Conservation (phyloP, 495 filamentous ascomycete genomes). For the Xylaria acuta region DNA sequence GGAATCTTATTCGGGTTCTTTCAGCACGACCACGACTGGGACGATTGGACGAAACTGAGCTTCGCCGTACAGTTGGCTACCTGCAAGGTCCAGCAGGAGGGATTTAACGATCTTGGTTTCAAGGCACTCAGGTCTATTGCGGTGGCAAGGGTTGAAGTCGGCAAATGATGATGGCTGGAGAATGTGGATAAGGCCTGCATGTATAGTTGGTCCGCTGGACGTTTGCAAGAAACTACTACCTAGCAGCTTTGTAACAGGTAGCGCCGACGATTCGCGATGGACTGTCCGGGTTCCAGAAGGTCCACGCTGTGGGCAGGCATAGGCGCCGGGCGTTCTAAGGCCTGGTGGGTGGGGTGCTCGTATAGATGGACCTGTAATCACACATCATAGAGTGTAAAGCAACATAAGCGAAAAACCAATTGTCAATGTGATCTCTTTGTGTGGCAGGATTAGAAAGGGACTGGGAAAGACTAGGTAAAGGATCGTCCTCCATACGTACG, state of each 20-base stretch:
- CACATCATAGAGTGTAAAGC: constrained; percentile 12
- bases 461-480: constrained; percentile 14
- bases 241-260: constrained; percentile 1
- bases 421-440: constrained; percentile 12
- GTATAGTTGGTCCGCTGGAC: constrained; percentile 33
- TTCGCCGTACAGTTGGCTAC: constrained; percentile 74
- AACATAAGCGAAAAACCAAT: constrained; percentile 2
- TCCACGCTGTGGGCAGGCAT: constrained; percentile 12
- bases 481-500: not conserved
- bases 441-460: constrained; percentile 12
- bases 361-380: constrained; percentile 27
- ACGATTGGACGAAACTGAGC: constrained; percentile 54
- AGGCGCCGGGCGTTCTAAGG: constrained; percentile 2
- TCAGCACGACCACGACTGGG: constrained; percentile 59
- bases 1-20: constrained; percentile 69
- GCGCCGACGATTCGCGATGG: constrained; percentile 10
- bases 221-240: constrained; percentile 24
- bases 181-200: constrained; percentile 20
- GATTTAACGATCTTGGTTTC: constrained; percentile 62
- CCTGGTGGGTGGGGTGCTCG: constrained; percentile 16
- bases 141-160: constrained; percentile 29
- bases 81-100: constrained; percentile 69
- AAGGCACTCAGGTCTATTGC: constrained; percentile 33
- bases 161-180: not conserved
- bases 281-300: not conserved